phyloP scores from a whole-genome alignment of 2,329 filamentous ascomycete species.

The Beauveria pseudobassiana region DNA sequence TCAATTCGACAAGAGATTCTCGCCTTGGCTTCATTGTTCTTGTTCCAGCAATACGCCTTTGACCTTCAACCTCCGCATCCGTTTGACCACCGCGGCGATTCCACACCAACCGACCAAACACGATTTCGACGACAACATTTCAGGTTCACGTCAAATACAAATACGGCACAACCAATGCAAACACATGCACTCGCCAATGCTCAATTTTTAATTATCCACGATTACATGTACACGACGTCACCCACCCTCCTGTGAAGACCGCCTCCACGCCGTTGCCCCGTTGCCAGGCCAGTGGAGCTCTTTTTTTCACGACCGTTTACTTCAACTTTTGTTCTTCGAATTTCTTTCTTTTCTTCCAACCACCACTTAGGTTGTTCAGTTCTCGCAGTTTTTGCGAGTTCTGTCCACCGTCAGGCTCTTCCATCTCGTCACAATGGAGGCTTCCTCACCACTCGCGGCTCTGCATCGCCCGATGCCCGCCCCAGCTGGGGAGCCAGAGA shows the following conservation, averaged over 20 bases:
- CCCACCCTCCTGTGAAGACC: conserved; percentile 17
- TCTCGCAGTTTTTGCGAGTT: conserved; percentile 6
- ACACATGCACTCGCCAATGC: background rate
- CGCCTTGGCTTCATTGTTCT: background rate
- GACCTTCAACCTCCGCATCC: background rate
- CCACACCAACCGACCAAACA: background rate
- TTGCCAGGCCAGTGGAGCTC: conserved; percentile 11
- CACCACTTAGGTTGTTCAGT: conserved; percentile 14
- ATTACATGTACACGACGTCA: conserved; percentile 11
- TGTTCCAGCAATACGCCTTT: background rate
- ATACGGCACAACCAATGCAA: background rate
- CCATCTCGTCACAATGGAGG: conserved; percentile 59
- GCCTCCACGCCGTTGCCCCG: conserved; percentile 16
- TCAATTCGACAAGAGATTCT: background rate
- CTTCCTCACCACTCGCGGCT: conserved; percentile 87
- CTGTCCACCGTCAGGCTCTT: conserved; percentile 3
- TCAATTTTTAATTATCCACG: background rate
- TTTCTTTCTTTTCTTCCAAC: conserved; percentile 2
- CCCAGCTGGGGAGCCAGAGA: conserved; percentile 50
- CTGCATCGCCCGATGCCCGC: conserved; percentile 67
- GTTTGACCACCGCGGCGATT: background rate
- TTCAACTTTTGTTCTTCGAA: background rate
- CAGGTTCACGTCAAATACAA: background rate
- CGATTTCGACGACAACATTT: background rate
- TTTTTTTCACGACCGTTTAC: conserved; percentile 13